phyloP scores from a whole-genome alignment of 768 basidiomycete species.

The Rhizopogon vesiculosus region DNA sequence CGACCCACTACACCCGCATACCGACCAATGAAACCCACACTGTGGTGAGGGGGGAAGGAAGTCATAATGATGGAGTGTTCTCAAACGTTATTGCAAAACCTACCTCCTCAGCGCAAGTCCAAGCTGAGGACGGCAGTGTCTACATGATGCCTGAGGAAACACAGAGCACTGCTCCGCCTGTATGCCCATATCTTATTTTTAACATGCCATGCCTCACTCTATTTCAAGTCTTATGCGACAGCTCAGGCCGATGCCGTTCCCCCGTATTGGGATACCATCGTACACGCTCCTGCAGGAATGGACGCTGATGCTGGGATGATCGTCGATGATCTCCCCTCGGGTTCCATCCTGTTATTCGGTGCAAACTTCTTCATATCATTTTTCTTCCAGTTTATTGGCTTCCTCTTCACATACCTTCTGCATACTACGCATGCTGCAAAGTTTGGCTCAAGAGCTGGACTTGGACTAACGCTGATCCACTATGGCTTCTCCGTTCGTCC shows the following conservation, averaged over 20 bases:
- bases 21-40: conserved; percentile 34
- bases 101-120: conserved; percentile 35
- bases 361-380: conserved; percentile 82
- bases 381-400: conserved; percentile 97
- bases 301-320: conserved; percentile 63
- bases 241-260: conserved; percentile 91
- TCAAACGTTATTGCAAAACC: conserved; percentile 94
- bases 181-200: conserved; percentile 35
- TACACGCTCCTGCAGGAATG: conserved; percentile 67
- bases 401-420: conserved; percentile 88
- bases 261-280: conserved; percentile 95
- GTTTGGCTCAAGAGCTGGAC: conserved; percentile 88
- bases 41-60: conserved; percentile 54
- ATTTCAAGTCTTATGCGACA: conserved; percentile 68
- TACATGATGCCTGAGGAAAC: conserved; percentile 74
- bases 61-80: conserved; percentile 92
- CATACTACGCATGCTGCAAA: conserved; percentile 91
- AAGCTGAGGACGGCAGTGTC: conserved; percentile 48
- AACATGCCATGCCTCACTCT: background rate
- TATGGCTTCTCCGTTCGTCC: conserved; percentile 74
- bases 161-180: conserved; percentile 83
- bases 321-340: conserved; percentile 88
- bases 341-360: conserved; percentile 67
- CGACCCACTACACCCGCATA: conserved; percentile 57
- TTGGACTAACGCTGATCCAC: conserved; percentile 95